phyloP scores from a whole-genome alignment of 805 yeast species.

The Ogataea ramenticola region DNA sequence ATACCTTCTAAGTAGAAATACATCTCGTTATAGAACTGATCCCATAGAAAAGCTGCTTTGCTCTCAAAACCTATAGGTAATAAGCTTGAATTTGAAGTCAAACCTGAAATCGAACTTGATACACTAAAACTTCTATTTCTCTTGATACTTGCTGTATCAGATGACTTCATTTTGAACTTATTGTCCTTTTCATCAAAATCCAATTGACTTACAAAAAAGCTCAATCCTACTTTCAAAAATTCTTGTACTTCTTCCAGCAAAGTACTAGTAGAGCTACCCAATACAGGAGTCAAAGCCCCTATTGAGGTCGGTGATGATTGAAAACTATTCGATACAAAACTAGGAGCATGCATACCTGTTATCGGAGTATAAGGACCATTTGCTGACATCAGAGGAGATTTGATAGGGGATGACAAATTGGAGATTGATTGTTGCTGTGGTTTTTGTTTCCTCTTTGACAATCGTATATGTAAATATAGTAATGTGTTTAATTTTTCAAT shows the following conservation, averaged over 20 bases:
- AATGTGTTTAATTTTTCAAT: slow-evolving; percentile 51
- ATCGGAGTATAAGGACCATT: slow-evolving; percentile 11
- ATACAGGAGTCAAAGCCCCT: slow-evolving; percentile 10
- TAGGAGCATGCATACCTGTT: slow-evolving; percentile 15
- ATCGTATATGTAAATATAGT: slow-evolving; percentile 28
- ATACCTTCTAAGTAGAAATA: slow-evolving; percentile 55
- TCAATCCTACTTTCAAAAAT: slow-evolving; percentile 36
- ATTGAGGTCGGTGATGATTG: slow-evolving; percentile 13
- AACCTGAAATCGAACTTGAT: slow-evolving; percentile 14
- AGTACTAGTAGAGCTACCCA: slow-evolving; percentile 22
- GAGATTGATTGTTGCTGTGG: neutral
- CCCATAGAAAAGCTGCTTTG: slow-evolving; percentile 46
- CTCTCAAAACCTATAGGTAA: slow-evolving; percentile 16
- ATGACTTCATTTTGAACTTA: slow-evolving; percentile 21
- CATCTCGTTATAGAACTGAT: slow-evolving; percentile 44
- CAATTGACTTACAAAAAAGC: slow-evolving; percentile 13
- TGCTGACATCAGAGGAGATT: neutral
- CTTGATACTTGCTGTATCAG: neutral
- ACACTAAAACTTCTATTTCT: slow-evolving; percentile 9
- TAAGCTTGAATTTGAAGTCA: slow-evolving; percentile 3
- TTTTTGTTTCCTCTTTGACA: slow-evolving; percentile 9
- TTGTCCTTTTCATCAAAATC: slow-evolving; percentile 22
- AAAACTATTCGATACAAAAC: slow-evolving; percentile 8
- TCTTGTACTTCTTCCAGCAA: slow-evolving; percentile 39
- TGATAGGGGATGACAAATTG: neutral